phyloP scores from a whole-genome alignment of 2,329 filamentous ascomycete genomes.

The Purpureocillium takamizusanense region DNA sequence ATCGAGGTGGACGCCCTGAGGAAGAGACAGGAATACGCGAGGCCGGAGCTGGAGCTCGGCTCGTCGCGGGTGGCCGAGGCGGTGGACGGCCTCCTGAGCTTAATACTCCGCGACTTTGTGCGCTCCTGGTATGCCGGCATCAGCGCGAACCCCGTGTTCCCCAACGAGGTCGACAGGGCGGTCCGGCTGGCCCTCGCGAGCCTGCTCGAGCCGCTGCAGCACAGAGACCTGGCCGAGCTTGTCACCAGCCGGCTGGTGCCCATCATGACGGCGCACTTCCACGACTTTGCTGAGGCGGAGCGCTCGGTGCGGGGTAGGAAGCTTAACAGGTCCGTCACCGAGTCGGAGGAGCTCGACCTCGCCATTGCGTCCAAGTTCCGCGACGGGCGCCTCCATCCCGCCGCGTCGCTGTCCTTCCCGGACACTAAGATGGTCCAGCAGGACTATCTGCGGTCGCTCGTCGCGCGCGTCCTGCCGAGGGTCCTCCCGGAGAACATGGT shows the following conservation, averaged over 20 bases:
- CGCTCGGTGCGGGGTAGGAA: slow-evolving; percentile 77
- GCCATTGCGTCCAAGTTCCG: slow-evolving; percentile 93
- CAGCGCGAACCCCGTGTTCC: slow-evolving; percentile 69
- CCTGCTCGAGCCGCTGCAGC: slow-evolving; percentile 62
- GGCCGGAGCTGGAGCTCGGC: slow-evolving; percentile 62
- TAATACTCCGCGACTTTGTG: slow-evolving; percentile 77
- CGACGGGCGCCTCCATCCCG: slow-evolving; percentile 80
- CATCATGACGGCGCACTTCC: slow-evolving; percentile 79
- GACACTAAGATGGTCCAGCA: slow-evolving; percentile 82
- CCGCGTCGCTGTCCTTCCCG: slow-evolving; percentile 72
- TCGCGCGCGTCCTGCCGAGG: slow-evolving; percentile 61
- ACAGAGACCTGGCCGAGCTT: slow-evolving; percentile 76
- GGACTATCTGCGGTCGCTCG: slow-evolving; percentile 73
- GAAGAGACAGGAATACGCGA: slow-evolving; percentile 56
- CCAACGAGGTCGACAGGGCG: slow-evolving; percentile 76
- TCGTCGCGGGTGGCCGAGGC: slow-evolving; percentile 71
- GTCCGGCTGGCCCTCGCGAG: slow-evolving; percentile 64
- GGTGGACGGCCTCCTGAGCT: slow-evolving; percentile 67
- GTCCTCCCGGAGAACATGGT: slow-evolving; percentile 67
- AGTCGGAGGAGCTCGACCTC: slow-evolving; percentile 90
- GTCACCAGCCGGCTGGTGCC: slow-evolving; percentile 77
- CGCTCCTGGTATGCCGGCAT: slow-evolving; percentile 83
- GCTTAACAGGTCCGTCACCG: slow-evolving; percentile 81
- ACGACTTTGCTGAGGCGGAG: slow-evolving; percentile 86
- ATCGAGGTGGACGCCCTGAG: slow-evolving; percentile 60